phyloP scores from a whole-genome alignment of 306 rosid genomes.

The Geum urbanum region DNA sequence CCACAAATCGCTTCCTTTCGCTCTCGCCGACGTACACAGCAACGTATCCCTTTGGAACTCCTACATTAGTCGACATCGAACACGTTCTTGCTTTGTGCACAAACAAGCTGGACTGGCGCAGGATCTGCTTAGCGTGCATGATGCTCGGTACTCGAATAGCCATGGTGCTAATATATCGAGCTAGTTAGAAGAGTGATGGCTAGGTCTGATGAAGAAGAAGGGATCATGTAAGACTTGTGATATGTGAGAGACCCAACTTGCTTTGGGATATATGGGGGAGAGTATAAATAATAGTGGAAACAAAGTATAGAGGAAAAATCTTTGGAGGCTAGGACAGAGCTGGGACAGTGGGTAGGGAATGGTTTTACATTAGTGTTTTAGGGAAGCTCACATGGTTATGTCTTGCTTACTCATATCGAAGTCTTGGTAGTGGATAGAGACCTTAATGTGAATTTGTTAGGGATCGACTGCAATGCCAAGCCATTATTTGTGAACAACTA shows the following conservation, averaged over 20 bases:
- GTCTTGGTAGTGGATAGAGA: conserved; percentile 18
- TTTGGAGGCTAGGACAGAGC: not conserved
- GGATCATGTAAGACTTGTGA: not conserved
- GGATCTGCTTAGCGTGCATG: conserved; percentile 32
- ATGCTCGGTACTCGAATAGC: conserved; percentile 11
- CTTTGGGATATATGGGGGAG: not conserved
- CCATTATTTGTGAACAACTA: not conserved
- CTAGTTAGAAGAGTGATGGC: not conserved
- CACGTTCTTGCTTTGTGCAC: conserved; percentile 1
- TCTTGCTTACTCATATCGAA: conserved; percentile 10
- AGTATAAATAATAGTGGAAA: conserved; percentile 30
- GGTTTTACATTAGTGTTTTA: conserved; percentile 14
- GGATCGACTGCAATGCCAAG: not conserved
- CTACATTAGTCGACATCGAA: too few relatives aligned
- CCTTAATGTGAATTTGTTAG: not conserved
- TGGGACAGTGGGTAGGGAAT: conserved; percentile 5
- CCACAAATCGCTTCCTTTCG: conserved; percentile 36
- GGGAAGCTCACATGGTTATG: conserved; percentile 31
- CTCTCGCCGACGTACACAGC: conserved; percentile 51
- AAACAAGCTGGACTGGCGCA: conserved; percentile 29
- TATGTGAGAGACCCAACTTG: not conserved
- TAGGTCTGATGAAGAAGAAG: not conserved
- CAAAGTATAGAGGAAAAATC: conserved; percentile 6
- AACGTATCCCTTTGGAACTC: conserved; percentile 50
- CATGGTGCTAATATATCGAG: conserved; percentile 14